Percentiles rank a stretch among this genome's conserved stretches.
Conservation (phyloP, 163 green algal species). For the Scenedesmus sp. region DNA sequence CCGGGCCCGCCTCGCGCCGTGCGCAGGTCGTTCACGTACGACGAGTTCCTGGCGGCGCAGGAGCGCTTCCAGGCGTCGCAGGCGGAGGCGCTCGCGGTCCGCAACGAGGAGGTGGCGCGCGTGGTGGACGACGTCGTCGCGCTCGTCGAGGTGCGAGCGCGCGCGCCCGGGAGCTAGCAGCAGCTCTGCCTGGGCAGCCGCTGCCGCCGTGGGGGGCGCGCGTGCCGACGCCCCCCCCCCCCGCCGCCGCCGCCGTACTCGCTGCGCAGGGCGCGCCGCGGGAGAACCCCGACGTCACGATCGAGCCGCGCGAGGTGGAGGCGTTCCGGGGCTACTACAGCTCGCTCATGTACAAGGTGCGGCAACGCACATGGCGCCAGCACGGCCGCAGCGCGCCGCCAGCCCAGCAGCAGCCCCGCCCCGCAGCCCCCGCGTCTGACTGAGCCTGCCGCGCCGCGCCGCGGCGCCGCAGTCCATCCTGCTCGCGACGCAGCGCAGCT, state of each 20-base stretch:
- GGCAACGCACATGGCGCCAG: no score
- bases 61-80: constrained; percentile 70
- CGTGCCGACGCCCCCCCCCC: background rate
- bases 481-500: constrained; percentile 65
- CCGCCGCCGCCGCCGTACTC: background rate
- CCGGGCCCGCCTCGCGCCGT: no score
- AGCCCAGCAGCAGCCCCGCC: no score
- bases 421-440: no score
- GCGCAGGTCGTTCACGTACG: constrained; percentile 83
- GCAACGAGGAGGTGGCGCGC: constrained; percentile 83
- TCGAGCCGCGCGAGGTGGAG: constrained; percentile 62
- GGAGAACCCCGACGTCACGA: constrained; percentile 74
- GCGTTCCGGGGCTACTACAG: constrained; percentile 85
- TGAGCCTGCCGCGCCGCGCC: no score
- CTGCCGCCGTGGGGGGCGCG: background rate
- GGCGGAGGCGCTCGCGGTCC: constrained; percentile 71
- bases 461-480: constrained; percentile 63
- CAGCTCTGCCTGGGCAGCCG: no score
- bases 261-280: constrained; percentile 63
- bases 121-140: constrained; percentile 75
- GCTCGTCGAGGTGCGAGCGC: constrained; percentile 50
- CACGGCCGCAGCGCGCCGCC: no score
- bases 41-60: constrained; percentile 88
- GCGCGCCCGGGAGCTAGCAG: no score
- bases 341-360: constrained; percentile 86